Evolutionary conservation across 1,284 basidiomycete species (phyloP), one percentile per base, ranked within the genome.

Genomic region (Lignosus rhinocerotis): DNA sequence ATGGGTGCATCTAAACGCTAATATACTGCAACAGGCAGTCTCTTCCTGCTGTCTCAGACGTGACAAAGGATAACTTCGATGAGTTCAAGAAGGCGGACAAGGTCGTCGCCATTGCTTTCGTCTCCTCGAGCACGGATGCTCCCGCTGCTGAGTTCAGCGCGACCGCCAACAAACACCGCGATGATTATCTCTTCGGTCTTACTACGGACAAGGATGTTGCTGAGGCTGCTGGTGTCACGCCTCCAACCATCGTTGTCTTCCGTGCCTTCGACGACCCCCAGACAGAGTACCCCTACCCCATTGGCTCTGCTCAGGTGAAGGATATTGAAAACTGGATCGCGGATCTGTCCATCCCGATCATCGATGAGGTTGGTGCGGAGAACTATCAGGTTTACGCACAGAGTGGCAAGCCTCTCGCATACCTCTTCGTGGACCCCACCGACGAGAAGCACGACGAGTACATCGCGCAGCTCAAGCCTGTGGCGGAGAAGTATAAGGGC

Each of bases 291-390:
- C 83, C 88, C 47, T 84, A 85, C 70, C 84, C 90, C 59, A 77
- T 88, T 62, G 73, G 77, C 55, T 84, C 78, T 57, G 80, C 80
- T 56, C 84, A 82, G 34, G 72, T 78, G 53, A 78, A 85, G 56
- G 85, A 90, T 55, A 76, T 99, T 54, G 82, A 81, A 66, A 79
- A 81, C 11, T 98, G 95, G 86, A 78, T 98, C 67, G 80, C 86
- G 71, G 87, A 91, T 59, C 87, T 98, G 74, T 83, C 94, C 43
- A 80, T 98, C 52, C 96, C 97, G 41, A 76, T 95, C 68, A 79
- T 99, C 59, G 96, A 94, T 69, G 93, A 99, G 77, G 92, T 99
- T 70, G 90, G 83, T 64, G 93, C 92, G 33, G 96, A 99, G 60
- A 99, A 98, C 83, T 99, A 97, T 75, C 86, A 83, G 63, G 67